Evolutionary conservation across 73 alveolate genomes (phyloP), one percentile per base, ranked within the genome.

Genomic region (Tetrahymena borealis): DNA sequence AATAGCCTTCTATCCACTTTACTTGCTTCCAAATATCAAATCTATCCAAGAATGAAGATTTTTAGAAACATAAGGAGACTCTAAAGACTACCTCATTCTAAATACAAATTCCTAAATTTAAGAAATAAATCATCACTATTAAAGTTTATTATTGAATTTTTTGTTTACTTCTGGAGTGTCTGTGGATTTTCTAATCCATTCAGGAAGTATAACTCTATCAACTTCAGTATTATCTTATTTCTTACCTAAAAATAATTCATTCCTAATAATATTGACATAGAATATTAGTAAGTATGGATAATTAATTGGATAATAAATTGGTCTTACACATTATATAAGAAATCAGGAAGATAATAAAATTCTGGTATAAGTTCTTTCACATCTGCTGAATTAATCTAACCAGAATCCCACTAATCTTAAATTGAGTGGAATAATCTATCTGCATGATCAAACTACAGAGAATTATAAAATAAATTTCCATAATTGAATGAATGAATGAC

Each of bases 321-420:
- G 0, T 20, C 85, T 60, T 60, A 60, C 85, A 60, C 85, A 91
- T 96, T 97, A 6, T 91, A 79, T 90, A 97, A 94, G 94, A 96
- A 91, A 90, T 96, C 98, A 20, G 99, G 98, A 78, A 96, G 94
- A 42, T 96, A 95, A 40, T 92, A 98, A 91, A 98, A 96, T 95
- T 98, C 99, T 3, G 99, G 99, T 28, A 98, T 98, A 79, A 98
- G 95, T 94, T 98, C 99, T 96, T 99, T 98, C 42, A 96, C 95
- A 96, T 98, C 99, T 6, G 96, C 92, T 40, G 96, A 92, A 79
- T 94, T 95, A 9, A 96, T 90, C 39, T 90, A 77, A 2, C 96
- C 96, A 40, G 98, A 94, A 16, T 94, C 94, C 95, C 97, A 97
- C 36, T 98, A 91, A 78, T 38, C 93, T 38, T 96, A 93, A 40